Conservation (phyloP, 1,284 basidiomycete species). For the Apiotrichum veenhuisii region DNA sequence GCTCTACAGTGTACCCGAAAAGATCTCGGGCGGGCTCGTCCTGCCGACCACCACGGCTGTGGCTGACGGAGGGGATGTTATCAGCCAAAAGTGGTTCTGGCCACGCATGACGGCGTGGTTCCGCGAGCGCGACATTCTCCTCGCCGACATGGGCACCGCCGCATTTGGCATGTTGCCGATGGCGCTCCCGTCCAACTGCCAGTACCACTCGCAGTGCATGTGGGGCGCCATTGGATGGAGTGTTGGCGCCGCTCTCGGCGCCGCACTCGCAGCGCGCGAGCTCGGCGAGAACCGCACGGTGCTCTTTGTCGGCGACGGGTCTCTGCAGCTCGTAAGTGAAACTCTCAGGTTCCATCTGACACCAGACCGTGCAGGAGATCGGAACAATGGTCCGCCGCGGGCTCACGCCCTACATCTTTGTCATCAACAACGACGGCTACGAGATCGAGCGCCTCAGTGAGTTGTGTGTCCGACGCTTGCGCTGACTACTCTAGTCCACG, state of each 20-base stretch:
- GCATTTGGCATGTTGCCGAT: conserved; percentile 74
- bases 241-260: conserved; percentile 56
- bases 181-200: conserved; percentile 57
- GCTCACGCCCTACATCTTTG: conserved; percentile 51
- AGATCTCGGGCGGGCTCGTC: conserved; percentile 27
- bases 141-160: conserved; percentile 68
- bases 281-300: conserved; percentile 61
- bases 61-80: conserved; percentile 29
- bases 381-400: conserved; percentile 52
- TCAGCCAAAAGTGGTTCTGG: conserved; percentile 83
- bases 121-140: conserved; percentile 54
- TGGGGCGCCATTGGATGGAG: conserved; percentile 46
- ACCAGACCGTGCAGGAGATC: conserved; percentile 50
- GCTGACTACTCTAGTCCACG: conserved; percentile 33
- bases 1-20: conserved; percentile 28
- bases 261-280: conserved; percentile 66
- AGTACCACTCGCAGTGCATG: conserved; percentile 62
- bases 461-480: conserved; percentile 45
- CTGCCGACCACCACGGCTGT: conserved; percentile 25
- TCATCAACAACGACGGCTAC: conserved; percentile 87
- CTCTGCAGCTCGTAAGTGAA: conserved; percentile 51
- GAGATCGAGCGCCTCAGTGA: conserved; percentile 80
- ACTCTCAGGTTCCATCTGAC: conserved; percentile 18
- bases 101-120: conserved; percentile 77
- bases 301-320: conserved; percentile 70